These are phyloP conservation scores for Stentor roeselii DNA, from an alignment of 73 alveolate genomes.

Conservation along the genomic window DNA sequence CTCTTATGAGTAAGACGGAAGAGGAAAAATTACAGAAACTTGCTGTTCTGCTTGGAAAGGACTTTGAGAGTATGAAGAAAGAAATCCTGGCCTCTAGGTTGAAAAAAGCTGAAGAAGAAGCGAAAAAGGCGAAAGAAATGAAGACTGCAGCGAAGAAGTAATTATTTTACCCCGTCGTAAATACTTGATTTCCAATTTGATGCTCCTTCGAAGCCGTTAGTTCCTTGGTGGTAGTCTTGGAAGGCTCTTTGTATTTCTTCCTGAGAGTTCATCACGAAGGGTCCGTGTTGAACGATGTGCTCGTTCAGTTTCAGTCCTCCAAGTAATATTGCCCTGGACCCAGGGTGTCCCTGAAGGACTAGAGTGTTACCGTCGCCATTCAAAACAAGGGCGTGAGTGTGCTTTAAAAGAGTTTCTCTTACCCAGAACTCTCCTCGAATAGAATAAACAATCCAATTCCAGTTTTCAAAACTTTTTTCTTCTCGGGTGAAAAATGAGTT, in stretches of 20 bases:
- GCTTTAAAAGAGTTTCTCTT: background rate
- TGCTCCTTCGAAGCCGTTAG: conserved; percentile 85
- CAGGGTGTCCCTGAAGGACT: conserved; percentile 21
- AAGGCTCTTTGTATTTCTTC: conserved; percentile 56
- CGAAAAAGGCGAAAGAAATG: background rate
- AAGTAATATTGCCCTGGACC: conserved; percentile 42
- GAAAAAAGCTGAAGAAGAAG: conserved; percentile 18
- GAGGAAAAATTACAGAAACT: conserved; percentile 1
- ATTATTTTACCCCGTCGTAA: too few species aligned
- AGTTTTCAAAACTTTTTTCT: conserved; percentile 51
- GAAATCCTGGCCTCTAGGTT: background rate
- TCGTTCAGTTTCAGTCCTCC: conserved; percentile 79
- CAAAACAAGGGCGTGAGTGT: conserved; percentile 34
- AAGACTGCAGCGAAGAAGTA: background rate
- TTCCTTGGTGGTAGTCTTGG: conserved; percentile 53
- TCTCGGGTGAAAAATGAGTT: conserved; percentile 43
- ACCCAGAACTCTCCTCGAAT: conserved; percentile 56
- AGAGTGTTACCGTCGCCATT: background rate
- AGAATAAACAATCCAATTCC: conserved; percentile 56
- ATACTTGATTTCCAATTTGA: conserved; percentile 59
- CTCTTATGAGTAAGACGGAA: background rate
- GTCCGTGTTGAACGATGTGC: conserved; percentile 66
- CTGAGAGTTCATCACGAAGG: conserved; percentile 73
- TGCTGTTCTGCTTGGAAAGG: background rate
- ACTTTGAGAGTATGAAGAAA: background rate